Percentiles rank a stretch among this genome's conserved stretches.
These are phyloP conservation scores for Bacidia gigantensis DNA, from an alignment of 495 filamentous ascomycete species.

Conservation along the genomic window DNA sequence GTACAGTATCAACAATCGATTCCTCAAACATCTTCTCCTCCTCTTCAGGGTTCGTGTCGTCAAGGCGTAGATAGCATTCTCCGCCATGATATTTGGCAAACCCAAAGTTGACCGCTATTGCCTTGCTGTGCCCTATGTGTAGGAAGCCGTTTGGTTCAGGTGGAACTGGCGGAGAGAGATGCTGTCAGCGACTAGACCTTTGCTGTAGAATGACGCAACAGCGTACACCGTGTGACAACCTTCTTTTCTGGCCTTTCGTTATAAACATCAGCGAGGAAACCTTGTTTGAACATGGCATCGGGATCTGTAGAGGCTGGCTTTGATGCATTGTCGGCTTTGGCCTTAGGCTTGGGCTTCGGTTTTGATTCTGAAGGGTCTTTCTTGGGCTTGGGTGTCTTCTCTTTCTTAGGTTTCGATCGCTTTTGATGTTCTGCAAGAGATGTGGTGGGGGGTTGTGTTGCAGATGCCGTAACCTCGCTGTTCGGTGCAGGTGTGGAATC, in stretches of 20 bases:
- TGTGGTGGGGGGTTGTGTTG: neutral
- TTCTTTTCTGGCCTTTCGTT: conserved; percentile 54
- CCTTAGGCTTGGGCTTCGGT: conserved; percentile 5
- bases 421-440: neutral
- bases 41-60: conserved; percentile 75
- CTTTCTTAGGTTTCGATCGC: conserved; percentile 9
- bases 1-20: conserved; percentile 63
- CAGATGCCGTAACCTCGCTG: neutral
- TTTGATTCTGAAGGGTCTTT: conserved; percentile 10
- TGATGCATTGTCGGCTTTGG: conserved; percentile 17
- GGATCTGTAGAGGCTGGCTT: conserved; percentile 43
- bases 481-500: neutral
- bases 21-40: conserved; percentile 70
- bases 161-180: conserved; percentile 48
- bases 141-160: conserved; percentile 71
- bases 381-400: conserved; percentile 12
- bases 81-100: conserved; percentile 81
- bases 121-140: conserved; percentile 88
- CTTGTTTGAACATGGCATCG: conserved; percentile 68
- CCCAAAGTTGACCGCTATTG: conserved; percentile 95
- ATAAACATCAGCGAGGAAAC: conserved; percentile 71
- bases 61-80: conserved; percentile 52
- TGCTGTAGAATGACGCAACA: neutral
- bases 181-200: neutral
- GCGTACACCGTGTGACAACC: conserved; percentile 12